Base-by-base conservation (phyloP, 2,329 filamentous ascomycete genomes). In the Aschersonia sp. region DNA sequence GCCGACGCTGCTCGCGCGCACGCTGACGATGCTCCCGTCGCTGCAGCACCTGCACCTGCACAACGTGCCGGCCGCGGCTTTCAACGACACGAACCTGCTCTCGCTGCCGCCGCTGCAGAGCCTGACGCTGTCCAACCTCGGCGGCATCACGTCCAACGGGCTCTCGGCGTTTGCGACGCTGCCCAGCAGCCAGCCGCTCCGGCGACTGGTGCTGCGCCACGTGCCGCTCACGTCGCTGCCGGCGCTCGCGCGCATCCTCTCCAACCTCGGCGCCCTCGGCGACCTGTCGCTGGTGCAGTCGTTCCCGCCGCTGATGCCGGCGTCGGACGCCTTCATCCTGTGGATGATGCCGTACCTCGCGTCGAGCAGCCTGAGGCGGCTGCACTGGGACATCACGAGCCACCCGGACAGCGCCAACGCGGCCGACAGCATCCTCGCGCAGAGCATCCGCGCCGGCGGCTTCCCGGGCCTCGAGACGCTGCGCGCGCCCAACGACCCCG, bases 401-500 rank as follows among this genome's bases (percentile, higher is more conserved):
- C 66, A 70, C 37, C 66, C 68, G 10, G 60, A 66, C 14, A 58
- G 63, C 29, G 60, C 66, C 44, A 71, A 68, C 44, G 56, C 63
- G 4, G 78, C 81, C 1, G 81, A 83, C 46, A 68, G 72, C 5
- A 76, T 83, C 44, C 69, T 88, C 6, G 78, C 81, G 1, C 69
- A 70, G 49, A 79, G 78, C 55, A 84, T 88, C 53, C 62, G 63
- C 5, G 71, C 73, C 1, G 66, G 67, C 5, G 78, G 78, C 0
- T 85, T 89, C 56, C 84, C 85, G 0, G 60, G 65, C 0, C 69
- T 89, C 8, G 68, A 66, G 8, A 66, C 59, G 1, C 63, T 88
- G 14, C 76, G 84, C 47, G 70, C 78, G 0, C 85, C 83, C 1
- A 78, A 78, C 49, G 85, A 89, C 53, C 75, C 81, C 1, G 75